Base-by-base conservation (phyloP, 768 basidiomycete species). In the Filobasidium floriforme region DNA sequence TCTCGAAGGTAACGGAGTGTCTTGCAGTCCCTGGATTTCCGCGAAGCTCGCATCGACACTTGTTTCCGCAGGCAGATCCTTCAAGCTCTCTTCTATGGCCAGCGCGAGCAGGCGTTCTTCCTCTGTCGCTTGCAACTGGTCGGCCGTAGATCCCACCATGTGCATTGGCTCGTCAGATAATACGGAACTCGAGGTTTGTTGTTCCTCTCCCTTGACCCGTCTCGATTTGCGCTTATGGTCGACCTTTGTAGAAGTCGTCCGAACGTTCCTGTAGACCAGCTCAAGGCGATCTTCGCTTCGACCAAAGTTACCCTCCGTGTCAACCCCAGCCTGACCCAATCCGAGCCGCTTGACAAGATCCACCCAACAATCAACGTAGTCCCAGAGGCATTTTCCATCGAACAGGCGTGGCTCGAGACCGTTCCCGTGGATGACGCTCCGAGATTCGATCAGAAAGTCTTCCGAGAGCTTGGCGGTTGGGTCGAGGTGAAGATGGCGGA, bases 191-290 rank as follows among this genome's bases (percentile, higher is more conserved):
- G 32, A 9, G 9, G 32, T 9, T 3, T 9, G 32, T 37, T 37
- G 32, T 37, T 37, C 32, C 32, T 37, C 32, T 37, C 32, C 32
- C 32, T 37, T 37, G 32, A 37, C 32, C 54, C 26, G 54, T 26
- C 29, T 28, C 24, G 28, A 19, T 5, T 63, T 63, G 41, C 41
- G 49, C 59, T 46, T 10, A 49, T 28, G 63, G 60, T 59, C 66
- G 41, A 28, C 26, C 15, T 51, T 52, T n/a, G 15, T 49, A 63
- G 18, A 55, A 41, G 40, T 29, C 2, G 29, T 26, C 19, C 29
- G 22, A 49, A 65, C 54, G 24, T 60, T 63, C 29, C 79, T 69
- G 59, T 79, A 79, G 0, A 79, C 79, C 37, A 79, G 65, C 59
- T 73, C 70, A 2, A 79, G 62, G 19, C 60, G 54, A 29, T 70